Evolutionary conservation across 1,284 basidiomycete genomes (phyloP).

Genomic region (Hemileia vastatrix): DNA sequence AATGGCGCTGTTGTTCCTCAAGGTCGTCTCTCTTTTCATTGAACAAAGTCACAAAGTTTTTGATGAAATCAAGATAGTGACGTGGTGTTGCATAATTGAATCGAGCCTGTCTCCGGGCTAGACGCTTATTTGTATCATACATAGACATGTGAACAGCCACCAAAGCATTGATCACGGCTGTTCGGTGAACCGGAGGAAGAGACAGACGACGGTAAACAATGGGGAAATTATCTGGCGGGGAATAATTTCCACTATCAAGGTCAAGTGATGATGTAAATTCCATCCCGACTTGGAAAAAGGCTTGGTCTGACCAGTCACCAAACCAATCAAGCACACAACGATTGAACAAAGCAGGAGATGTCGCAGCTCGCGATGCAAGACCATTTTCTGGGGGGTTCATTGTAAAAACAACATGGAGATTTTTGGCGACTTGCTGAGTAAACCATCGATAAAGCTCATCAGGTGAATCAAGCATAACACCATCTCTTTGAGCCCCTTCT

Average conservation of each 20-base stretch:
- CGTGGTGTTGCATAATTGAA: constrained; percentile 96
- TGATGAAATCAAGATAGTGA: constrained; percentile 97
- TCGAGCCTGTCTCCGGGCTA: constrained; percentile 82
- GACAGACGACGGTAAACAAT: constrained; percentile 71
- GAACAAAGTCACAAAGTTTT: constrained; percentile 92
- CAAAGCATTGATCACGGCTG: constrained; percentile 82
- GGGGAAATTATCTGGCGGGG: constrained; percentile 69
- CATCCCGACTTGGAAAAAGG: constrained; percentile 89
- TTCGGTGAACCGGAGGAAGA: constrained; percentile 71
- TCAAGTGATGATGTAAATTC: constrained; percentile 89
- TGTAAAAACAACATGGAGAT: constrained; percentile 93
- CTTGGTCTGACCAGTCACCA: constrained; percentile 95
- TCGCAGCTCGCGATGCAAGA: constrained; percentile 86
- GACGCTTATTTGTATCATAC: constrained; percentile 74
- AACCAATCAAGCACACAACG: constrained; percentile 98
- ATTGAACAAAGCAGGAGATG: constrained; percentile 95
- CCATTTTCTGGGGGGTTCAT: constrained; percentile 99
- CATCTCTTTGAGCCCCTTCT: constrained; percentile 94
- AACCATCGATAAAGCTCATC: constrained; percentile 97
- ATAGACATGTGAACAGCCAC: constrained; percentile 87
- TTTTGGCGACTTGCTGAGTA: constrained; percentile 89
- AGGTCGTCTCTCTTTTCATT: constrained; percentile 97
- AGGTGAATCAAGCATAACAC: constrained; percentile 92
- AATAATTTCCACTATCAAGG: constrained; percentile 71
- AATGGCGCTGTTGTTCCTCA: constrained; percentile 96